These are phyloP conservation scores for Astragalus glycyphyllos DNA, from an alignment of 306 rosid species.

Conservation along the genomic window DNA sequence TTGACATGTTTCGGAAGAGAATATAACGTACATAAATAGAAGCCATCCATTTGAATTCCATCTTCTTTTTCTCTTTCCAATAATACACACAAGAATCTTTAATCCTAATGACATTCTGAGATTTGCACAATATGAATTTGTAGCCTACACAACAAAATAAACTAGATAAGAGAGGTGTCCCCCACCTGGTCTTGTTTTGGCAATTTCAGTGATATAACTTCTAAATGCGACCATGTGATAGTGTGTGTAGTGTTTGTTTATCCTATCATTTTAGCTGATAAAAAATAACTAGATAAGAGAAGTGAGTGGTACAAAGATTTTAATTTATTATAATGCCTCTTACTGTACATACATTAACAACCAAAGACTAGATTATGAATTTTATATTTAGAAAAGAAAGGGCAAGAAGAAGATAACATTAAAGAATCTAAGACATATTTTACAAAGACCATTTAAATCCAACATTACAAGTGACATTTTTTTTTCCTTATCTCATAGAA, in stretches of 20 bases:
- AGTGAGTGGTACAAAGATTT: conserved; percentile 17
- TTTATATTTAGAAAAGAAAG: not conserved
- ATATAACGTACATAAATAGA: not conserved
- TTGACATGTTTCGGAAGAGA: too few relatives aligned
- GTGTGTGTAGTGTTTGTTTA: too few relatives aligned
- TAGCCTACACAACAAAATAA: not conserved
- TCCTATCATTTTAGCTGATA: too few relatives aligned
- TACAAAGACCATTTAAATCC: conserved; percentile 31
- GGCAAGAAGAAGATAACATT: not conserved
- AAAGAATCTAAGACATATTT: conserved; percentile 43
- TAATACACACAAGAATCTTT: conserved; percentile 14
- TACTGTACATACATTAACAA: conserved; percentile 39
- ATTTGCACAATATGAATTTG: conserved; percentile 1
- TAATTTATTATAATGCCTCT: conserved; percentile 34
- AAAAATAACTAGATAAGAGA: not conserved
- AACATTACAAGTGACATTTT: not conserved
- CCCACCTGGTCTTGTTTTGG: too few relatives aligned
- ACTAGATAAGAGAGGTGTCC: too few relatives aligned
- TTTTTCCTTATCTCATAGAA: conserved; percentile 39
- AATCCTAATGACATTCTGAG: not conserved
- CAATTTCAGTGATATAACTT: too few relatives aligned
- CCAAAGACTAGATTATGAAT: conserved; percentile 1
- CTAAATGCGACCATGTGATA: too few relatives aligned
- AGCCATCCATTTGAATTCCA: conserved; percentile 33
- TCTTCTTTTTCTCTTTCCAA: conserved; percentile 6